phyloP scores from a whole-genome alignment of 2,329 filamentous ascomycete species.

The Monosporascus sp. region DNA sequence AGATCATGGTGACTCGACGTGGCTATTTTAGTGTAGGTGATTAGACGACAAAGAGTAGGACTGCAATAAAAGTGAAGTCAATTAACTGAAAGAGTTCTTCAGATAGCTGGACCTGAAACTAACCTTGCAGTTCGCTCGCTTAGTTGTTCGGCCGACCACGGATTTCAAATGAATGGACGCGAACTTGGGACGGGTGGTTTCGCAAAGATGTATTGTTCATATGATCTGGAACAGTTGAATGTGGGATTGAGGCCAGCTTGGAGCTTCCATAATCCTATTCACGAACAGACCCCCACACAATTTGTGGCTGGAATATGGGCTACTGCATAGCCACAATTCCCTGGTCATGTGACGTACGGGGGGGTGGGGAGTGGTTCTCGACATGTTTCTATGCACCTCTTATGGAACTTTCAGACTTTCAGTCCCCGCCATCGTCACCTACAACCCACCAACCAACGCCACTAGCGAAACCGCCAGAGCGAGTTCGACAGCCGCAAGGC shows the following conservation, averaged over 20 bases:
- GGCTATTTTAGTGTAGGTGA: background rate
- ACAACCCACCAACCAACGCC: constrained; percentile 17
- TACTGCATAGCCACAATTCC: background rate
- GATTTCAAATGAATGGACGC: background rate
- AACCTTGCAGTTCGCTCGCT: background rate
- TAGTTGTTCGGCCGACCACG: background rate
- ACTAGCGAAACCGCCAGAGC: background rate
- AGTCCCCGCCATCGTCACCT: constrained; percentile 13
- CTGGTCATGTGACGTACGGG: constrained; percentile 16
- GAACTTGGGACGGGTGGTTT: constrained; percentile 1
- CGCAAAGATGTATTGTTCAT: background rate
- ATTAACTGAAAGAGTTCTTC: background rate
- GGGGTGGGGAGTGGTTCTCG: too few relatives aligned
- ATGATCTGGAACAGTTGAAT: constrained; percentile 1
- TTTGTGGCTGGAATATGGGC: constrained; percentile 9
- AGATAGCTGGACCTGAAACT: background rate
- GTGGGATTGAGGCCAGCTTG: constrained; percentile 28
- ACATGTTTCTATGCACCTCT: background rate
- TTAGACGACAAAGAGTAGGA: background rate
- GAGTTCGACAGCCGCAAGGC: background rate
- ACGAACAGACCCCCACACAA: background rate
- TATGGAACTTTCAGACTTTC: constrained; percentile 10
- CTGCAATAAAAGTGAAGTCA: background rate
- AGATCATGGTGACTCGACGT: constrained; percentile 68
- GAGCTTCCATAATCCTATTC: constrained; percentile 16